Base-by-base conservation (phyloP, 208 protist species). In the Crithidia bombi region DNA sequence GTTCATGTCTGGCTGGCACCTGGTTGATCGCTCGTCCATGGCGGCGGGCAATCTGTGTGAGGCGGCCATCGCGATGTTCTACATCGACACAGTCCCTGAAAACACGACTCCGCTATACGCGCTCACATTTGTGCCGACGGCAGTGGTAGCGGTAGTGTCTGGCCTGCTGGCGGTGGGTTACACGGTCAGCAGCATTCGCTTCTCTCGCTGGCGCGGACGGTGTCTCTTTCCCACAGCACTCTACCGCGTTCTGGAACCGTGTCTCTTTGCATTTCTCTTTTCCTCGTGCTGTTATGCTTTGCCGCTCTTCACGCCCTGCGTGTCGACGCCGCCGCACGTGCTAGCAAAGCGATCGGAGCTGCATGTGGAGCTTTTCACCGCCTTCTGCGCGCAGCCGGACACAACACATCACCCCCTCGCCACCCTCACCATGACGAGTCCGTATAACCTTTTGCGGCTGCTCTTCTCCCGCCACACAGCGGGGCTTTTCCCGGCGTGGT, bases 141-240 rank as follows among this genome's bases (percentile, higher is more conserved):
- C 92, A 26, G 54, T 89, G 14, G 81, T 92, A 23, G 87, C 89
- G n/a, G 65, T 86, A 21, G 38, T 65, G 11, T 78, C 86, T 9
- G 92, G 76, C 3, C 26, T 93, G 25, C 61, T 93, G 26, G 84
- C 87, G 17, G 86, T 90, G 4, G 54, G 65, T 6, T 97, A 92
- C 78, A 95, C 76, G 5, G 64, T 87, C n/a, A 69, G 74, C 69
- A 94, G 89, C 76, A 64, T 92, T 3, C 75, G 70, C 55, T 81
- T 95, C 51, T 78, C 72, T 1, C 82, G 81, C 15, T 95, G 78
- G 76, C 80, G 83, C 14, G 79, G 67, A 50, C 75, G 73, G 35
- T 54, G 69, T 41, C 67, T 86, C 35, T 90, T 83, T 51, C 79
- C 76, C 19, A 74, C 21, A 21, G 63, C 73, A 23, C 47, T 79